These are phyloP conservation scores for Aspergillus haitiensis DNA, from an alignment of 495 filamentous ascomycete genomes.

Conservation along the genomic window DNA sequence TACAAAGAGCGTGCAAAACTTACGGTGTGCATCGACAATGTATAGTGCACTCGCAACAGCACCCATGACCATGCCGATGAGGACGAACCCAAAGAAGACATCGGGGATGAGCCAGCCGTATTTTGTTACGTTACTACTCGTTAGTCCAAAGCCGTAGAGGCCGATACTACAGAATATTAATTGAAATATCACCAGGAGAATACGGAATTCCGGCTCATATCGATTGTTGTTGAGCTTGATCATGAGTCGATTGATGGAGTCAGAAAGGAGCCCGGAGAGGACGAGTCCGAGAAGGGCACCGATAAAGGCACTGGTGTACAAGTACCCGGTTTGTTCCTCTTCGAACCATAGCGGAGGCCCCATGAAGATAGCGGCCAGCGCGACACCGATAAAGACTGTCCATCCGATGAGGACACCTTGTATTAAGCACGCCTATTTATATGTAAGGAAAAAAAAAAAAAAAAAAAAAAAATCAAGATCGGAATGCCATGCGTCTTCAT, in stretches of 20 bases:
- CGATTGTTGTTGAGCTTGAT: slow-evolving; percentile 73
- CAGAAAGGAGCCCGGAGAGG: slow-evolving; percentile 69
- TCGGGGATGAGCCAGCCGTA: slow-evolving; percentile 74
- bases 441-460: no score
- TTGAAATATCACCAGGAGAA: slow-evolving; percentile 79
- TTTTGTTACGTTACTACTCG: slow-evolving; percentile 52
- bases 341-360: slow-evolving; percentile 76
- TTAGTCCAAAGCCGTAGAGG: slow-evolving; percentile 80
- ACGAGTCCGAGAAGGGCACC: slow-evolving; percentile 78
- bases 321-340: slow-evolving; percentile 81
- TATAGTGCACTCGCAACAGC: slow-evolving; percentile 86
- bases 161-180: slow-evolving; percentile 75
- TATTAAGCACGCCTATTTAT: slow-evolving; percentile 67
- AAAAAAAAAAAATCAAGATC: no score
- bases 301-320: slow-evolving; percentile 84
- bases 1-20: slow-evolving; percentile 31
- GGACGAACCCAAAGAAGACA: slow-evolving; percentile 73
- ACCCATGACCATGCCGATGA: slow-evolving; percentile 87
- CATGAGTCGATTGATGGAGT: slow-evolving; percentile 68
- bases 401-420: slow-evolving; percentile 92
- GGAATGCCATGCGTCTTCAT: no score
- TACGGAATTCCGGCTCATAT: slow-evolving; percentile 89
- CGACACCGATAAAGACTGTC: slow-evolving; percentile 91
- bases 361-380: slow-evolving; percentile 79
- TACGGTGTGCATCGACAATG: slow-evolving; percentile 90